phyloP scores from a whole-genome alignment of 108 stramenopile genomes.

The Seminavis robusta region DNA sequence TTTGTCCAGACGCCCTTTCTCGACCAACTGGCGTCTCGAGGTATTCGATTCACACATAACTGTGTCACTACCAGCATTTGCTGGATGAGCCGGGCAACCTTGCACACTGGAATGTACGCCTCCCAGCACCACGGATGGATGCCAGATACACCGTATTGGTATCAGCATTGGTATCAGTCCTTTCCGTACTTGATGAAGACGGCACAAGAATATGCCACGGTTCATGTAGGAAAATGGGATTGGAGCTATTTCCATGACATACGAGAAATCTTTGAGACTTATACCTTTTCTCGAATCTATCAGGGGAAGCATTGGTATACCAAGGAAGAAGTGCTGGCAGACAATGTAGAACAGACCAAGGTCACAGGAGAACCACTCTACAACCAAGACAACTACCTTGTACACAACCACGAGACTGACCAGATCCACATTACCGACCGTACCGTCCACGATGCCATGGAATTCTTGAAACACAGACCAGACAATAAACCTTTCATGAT shows the following conservation, averaged over 20 bases:
- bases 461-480: slow-evolving; percentile 44
- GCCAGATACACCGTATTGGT: too few species aligned
- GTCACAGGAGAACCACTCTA: too few species aligned
- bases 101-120: slow-evolving; percentile 65
- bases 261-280: too few species aligned
- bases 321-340: too few species aligned
- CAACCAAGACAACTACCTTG: too few species aligned
- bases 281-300: slow-evolving; percentile 8
- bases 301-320: slow-evolving; percentile 16
- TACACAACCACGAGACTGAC: neutral
- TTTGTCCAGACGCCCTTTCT: slow-evolving; percentile 55
- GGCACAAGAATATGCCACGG: slow-evolving; percentile 44
- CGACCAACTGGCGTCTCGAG: slow-evolving; percentile 62
- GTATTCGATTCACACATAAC: slow-evolving; percentile 71
- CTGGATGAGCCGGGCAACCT: slow-evolving; percentile 73
- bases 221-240: slow-evolving; percentile 64
- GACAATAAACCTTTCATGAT: slow-evolving; percentile 56
- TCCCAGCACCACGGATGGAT: slow-evolving; percentile 59
- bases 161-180: slow-evolving; percentile 57
- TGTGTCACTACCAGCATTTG: slow-evolving; percentile 84
- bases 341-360: too few species aligned
- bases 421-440: slow-evolving; percentile 58
- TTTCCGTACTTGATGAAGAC: slow-evolving; percentile 39
- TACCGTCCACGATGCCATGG: slow-evolving; percentile 56
- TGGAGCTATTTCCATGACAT: too few species aligned